Evolutionary conservation across 2,329 filamentous ascomycete species (phyloP).

Genomic region (Nemania bipapillata): DNA sequence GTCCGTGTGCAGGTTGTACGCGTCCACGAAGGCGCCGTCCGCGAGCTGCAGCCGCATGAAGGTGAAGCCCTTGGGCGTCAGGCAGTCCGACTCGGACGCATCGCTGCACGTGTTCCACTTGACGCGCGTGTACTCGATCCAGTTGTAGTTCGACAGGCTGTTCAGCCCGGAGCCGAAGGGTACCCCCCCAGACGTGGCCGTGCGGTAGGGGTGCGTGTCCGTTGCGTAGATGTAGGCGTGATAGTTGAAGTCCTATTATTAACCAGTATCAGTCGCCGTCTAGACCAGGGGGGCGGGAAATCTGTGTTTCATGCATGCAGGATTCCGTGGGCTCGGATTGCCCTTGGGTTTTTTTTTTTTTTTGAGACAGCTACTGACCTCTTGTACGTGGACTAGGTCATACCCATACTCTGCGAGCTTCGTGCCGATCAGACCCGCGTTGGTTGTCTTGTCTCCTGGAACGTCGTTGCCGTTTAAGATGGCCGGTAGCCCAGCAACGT

Average conservation of each 20-base stretch:
- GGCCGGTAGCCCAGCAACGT: constrained; percentile 49
- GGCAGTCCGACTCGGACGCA: constrained; percentile 67
- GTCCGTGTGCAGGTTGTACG: constrained; percentile 75
- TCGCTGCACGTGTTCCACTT: constrained; percentile 70
- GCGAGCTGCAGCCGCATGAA: constrained; percentile 69
- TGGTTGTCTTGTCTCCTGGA: constrained; percentile 69
- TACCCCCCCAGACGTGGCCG: constrained; percentile 72
- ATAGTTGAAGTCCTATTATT: constrained; percentile 70
- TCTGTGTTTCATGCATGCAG: constrained; percentile 31
- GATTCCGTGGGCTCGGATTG: constrained; percentile 29
- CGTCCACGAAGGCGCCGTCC: constrained; percentile 67
- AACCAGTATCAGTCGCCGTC: constrained; percentile 11
- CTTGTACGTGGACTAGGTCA: constrained; percentile 73
- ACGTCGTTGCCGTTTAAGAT: constrained; percentile 69
- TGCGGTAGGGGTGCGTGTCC: constrained; percentile 69
- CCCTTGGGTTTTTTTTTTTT: neutral
- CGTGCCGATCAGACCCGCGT: constrained; percentile 66
- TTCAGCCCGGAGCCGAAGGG: constrained; percentile 73
- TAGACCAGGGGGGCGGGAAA: neutral
- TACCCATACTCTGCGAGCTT: constrained; percentile 67
- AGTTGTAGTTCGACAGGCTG: constrained; percentile 68
- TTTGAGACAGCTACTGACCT: constrained; percentile 54
- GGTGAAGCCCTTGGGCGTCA: constrained; percentile 76
- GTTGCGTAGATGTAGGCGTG: constrained; percentile 71
- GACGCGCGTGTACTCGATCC: constrained; percentile 64